Percentiles rank a stretch among this genome's conserved stretches.
These are phyloP conservation scores for Entelexis paramagnoliae DNA, from an alignment of 1,139 yeast species.

Conservation along the genomic window DNA sequence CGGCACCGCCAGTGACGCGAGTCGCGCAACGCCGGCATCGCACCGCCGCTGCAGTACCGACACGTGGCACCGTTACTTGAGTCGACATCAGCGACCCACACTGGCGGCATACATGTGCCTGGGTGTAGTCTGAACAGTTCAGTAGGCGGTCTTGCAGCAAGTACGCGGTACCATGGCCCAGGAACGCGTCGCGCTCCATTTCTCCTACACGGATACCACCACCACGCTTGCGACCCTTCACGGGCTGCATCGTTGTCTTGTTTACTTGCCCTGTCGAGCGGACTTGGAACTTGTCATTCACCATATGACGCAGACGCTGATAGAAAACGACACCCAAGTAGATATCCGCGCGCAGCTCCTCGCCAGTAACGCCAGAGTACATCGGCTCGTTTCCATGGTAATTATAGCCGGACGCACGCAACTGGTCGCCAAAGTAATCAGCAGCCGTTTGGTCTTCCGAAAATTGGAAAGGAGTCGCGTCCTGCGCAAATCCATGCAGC, in stretches of 20 bases:
- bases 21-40: constrained; percentile 90
- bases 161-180: constrained; percentile 98
- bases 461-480: constrained; percentile 93
- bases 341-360: constrained; percentile 89
- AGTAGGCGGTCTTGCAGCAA: constrained; percentile 87
- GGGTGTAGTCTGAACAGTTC: constrained; percentile 93
- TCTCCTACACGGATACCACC: constrained; percentile 99
- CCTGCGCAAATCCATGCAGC: constrained; percentile 93
- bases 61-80: constrained; percentile 81
- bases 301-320: constrained; percentile 99
- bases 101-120: constrained; percentile 75
- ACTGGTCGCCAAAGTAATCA: constrained; percentile 91
- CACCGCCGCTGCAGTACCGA: constrained; percentile 66
- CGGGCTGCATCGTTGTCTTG: constrained; percentile 97
- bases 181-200: constrained; percentile 98
- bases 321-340: constrained; percentile 95
- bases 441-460: constrained; percentile 92
- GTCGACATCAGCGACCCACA: constrained; percentile 91
- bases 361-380: constrained; percentile 98
- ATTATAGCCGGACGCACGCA: constrained; percentile 79
- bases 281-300: constrained; percentile 97
- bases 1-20: constrained; percentile 44
- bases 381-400: constrained; percentile 98
- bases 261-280: constrained; percentile 98
- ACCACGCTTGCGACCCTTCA: constrained; percentile 95